Evolutionary conservation across 345 rosid species (phyloP).

Genomic region (Rhodomyrtus tomentosa): DNA sequence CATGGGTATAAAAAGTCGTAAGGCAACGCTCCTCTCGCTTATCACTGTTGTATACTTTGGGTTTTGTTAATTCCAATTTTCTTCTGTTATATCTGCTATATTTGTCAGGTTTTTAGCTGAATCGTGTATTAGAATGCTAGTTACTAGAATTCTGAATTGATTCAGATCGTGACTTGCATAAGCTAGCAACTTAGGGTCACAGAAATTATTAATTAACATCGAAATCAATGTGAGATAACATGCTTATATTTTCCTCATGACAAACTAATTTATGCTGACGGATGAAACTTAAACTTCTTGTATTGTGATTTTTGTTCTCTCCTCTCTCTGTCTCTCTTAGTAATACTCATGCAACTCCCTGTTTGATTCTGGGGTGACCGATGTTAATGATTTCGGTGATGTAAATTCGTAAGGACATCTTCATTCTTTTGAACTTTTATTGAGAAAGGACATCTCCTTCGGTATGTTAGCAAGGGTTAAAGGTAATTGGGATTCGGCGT

Average conservation of each 20-base stretch:
- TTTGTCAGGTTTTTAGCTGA: not conserved
- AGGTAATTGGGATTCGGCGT: not conserved
- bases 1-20: not conserved
- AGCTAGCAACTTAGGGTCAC: not conserved
- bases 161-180: not conserved
- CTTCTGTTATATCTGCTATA: not conserved
- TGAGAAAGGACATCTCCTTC: not conserved
- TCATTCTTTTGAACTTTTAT: not conserved
- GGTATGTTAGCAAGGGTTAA: not conserved
- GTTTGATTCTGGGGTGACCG: not conserved
- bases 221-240: not conserved
- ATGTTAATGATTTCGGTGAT: not conserved
- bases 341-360: not conserved
- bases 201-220: not conserved
- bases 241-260: not conserved
- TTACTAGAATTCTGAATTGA: not conserved
- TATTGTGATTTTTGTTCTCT: not conserved
- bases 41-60: not conserved
- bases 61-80: not conserved
- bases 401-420: not conserved
- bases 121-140: not conserved
- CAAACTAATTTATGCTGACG: not conserved
- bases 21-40: not conserved
- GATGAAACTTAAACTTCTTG: not conserved
- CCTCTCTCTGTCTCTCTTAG: not conserved